Percentiles rank a stretch among this genome's conserved stretches.
Conservation (phyloP, 2,329 filamentous ascomycete species). For the Penicillium sclerotiorum region DNA sequence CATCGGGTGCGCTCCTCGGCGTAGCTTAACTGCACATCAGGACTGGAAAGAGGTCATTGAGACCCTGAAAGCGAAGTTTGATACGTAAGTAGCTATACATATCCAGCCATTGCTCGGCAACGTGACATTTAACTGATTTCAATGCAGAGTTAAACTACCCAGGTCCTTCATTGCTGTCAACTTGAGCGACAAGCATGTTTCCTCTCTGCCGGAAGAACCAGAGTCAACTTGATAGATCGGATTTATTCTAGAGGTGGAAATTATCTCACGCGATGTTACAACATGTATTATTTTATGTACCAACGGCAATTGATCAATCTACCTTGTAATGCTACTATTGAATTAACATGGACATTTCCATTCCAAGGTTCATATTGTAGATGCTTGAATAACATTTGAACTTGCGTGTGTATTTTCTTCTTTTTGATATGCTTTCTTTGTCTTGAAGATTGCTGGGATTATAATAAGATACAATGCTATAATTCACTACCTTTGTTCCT, state of each 20-base stretch:
- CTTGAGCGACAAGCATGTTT: slow-evolving; percentile 51
- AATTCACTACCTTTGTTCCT: too few relatives aligned
- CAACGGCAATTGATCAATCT: background rate
- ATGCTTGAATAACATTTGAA: too few relatives aligned
- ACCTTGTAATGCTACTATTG: too few relatives aligned
- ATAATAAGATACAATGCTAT: too few relatives aligned
- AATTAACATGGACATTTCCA: too few relatives aligned
- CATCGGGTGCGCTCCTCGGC: slow-evolving; percentile 88
- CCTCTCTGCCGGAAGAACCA: slow-evolving; percentile 13
- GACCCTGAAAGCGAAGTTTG: slow-evolving; percentile 90
- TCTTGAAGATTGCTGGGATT: too few relatives aligned
- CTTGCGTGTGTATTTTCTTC: too few relatives aligned
- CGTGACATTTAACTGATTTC: too few relatives aligned
- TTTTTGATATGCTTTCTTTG: too few relatives aligned
- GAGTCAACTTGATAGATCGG: background rate
- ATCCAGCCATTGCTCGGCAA: too few relatives aligned
- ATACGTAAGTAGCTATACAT: slow-evolving; percentile 79
- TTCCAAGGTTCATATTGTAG: too few relatives aligned
- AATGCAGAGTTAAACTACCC: slow-evolving; percentile 52
- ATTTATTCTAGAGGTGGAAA: background rate
- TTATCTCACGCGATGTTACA: background rate
- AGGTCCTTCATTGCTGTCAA: slow-evolving; percentile 56
- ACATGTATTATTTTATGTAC: background rate
- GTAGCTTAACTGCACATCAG: slow-evolving; percentile 84
- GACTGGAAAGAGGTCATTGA: slow-evolving; percentile 98